Base-by-base conservation (phyloP, 1,139 yeast species). In the Williopsis jadinii region DNA sequence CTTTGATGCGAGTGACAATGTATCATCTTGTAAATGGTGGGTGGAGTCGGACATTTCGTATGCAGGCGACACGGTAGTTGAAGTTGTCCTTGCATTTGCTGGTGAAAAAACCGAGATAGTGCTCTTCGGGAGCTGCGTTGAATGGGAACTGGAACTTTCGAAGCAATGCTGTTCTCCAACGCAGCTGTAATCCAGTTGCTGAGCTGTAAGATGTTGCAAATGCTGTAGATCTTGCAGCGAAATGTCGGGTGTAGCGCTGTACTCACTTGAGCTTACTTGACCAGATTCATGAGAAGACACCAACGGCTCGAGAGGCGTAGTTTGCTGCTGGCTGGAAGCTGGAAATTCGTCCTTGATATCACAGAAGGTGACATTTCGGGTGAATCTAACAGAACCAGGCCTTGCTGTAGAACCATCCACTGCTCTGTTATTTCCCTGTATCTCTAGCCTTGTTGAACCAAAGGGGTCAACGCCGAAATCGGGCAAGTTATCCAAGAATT, bases 221-320 rank as follows among this genome's bases (percentile, higher is more conserved):
- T 3, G 32, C 24, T 19, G 2, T n/a, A 9, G 38, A 11, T 34
- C 32, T 10, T 11, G 24, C 11, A 30, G 32, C 4, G 45, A 36
- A 3, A 33, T 28, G 35, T 47, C 48, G 8, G 50, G 51, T 3
- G 50, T 48, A 12, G 33, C 42, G 32, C 47, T 48, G 36, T 50
- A 49, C 9, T 49, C 51, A 37, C 54, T 50, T 5, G 53, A 48
- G 24, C 24, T 19, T 19, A 19, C 24, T 19, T 19, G 24, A 4
- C 6, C 24, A 4, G 24, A 19, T 6, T 19, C 24, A 19, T 19
- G 24, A 19, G 24, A 19, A 19, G 24, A 19, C 24, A 19, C 24
- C 24, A 19, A 19, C 6, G 24, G 24, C 24, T 3, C 47, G 34
- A 1, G 35, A 30, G 8, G 38, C 12, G n/a, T 13, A 15, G n/a